phyloP scores from a whole-genome alignment of 805 yeast species.

The Spathaspora gorwiae region DNA sequence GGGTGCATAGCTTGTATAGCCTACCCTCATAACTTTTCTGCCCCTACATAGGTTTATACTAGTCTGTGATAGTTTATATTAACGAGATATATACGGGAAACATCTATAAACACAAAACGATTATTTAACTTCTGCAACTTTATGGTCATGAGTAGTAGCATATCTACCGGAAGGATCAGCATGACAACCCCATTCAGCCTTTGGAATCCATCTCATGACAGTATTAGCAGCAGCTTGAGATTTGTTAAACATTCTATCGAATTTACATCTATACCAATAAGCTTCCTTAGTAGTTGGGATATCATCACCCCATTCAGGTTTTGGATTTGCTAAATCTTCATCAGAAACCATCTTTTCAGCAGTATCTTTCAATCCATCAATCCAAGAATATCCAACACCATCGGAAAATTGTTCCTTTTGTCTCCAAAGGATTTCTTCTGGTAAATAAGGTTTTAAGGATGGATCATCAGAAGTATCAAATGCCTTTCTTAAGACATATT shows the following conservation, averaged over 20 bases:
- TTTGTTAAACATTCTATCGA: constrained; percentile 82
- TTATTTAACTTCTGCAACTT: constrained; percentile 23
- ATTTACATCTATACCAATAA: constrained; percentile 96
- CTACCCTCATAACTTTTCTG: no score
- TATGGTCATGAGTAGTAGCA: constrained; percentile 79
- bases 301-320: constrained; percentile 94
- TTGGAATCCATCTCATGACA: constrained; percentile 99
- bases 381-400: constrained; percentile 99
- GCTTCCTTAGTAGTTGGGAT: constrained; percentile 98
- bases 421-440: constrained; percentile 96
- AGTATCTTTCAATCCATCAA: constrained; percentile 92
- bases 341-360: constrained; percentile 85
- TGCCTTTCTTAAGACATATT: constrained; percentile 95
- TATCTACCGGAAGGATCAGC: constrained; percentile 98
- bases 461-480: constrained; percentile 91
- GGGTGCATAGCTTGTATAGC: no score
- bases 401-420: constrained; percentile 99
- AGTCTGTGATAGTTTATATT: no score
- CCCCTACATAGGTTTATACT: no score
- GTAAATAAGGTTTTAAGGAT: constrained; percentile 75
- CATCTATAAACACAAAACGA: no score
- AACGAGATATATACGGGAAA: no score
- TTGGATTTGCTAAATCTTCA: constrained; percentile 86
- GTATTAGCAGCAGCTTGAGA: constrained; percentile 85
- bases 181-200: constrained; percentile 99